phyloP scores from a whole-genome alignment of 441 rosid species.

The Eutrema salsugineum region DNA sequence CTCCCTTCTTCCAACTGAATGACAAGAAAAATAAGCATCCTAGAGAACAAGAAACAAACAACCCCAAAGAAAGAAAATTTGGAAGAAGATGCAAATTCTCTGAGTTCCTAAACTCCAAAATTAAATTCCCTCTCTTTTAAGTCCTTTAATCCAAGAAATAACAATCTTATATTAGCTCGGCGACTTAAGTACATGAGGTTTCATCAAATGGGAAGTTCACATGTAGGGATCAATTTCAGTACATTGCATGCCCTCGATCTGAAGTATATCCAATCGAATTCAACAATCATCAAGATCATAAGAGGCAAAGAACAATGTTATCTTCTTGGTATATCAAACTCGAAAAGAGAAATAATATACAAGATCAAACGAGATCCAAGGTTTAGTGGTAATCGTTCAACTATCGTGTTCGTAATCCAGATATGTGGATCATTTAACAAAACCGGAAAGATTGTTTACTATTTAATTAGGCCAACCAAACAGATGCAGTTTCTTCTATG shows the following conservation, averaged over 20 bases:
- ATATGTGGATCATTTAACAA: neutral
- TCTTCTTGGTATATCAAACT: neutral
- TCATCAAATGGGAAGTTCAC: neutral
- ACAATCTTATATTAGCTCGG: neutral
- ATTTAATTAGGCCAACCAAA: neutral
- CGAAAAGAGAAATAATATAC: neutral
- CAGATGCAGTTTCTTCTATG: neutral
- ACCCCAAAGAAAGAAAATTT: neutral
- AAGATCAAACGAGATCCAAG: slow-evolving; percentile 14
- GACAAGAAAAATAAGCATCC: neutral
- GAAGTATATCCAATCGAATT: neutral
- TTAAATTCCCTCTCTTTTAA: neutral
- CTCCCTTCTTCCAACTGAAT: slow-evolving; percentile 80
- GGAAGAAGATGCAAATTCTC: neutral
- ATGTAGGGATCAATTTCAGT: neutral
- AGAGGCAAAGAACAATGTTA: neutral
- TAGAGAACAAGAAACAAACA: neutral
- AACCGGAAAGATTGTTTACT: neutral
- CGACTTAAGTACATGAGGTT: neutral
- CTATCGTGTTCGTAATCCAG: neutral
- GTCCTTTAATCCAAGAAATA: neutral
- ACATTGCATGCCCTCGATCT: neutral
- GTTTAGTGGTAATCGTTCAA: neutral
- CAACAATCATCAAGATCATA: neutral
- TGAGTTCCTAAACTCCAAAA: neutral